Base-by-base conservation (phyloP, 306 rosid species). In the Rosa chinensis region DNA sequence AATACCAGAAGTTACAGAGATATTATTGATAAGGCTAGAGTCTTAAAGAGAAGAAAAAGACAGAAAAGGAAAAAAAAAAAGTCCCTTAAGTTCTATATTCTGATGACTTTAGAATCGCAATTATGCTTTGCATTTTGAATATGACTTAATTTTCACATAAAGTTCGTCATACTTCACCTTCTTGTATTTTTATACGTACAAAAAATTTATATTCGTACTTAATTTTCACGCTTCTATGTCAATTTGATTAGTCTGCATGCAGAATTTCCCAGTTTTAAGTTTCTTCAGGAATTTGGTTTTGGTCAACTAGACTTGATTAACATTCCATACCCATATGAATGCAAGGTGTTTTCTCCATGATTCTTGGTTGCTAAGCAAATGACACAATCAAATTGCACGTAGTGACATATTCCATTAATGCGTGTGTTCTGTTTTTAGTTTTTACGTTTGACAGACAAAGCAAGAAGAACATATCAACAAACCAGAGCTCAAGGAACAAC, bases 361-460 rank as follows among this genome's bases (percentile, higher is more conserved):
- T 73, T 73, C 68, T 73, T 73, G 74, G 48, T 42, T 52, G 11
- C 37, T 55, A 73, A 79, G 83, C 48, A 73, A 79, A 64, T 39
- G 64, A 62, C 73, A 72, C 44, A 21, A 72, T 73, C 67, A 50
- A 50, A 73, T 55, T 73, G 71, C 72, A 55, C 61, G 66, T 40
- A 62, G 49, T 39, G 77, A 71, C 66, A 48, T 25, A 59, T n/a
- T 43, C 44, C 47, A 5, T 12, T 23, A 5, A 69, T 21, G 53
- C 37, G 37, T 21, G 50, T n/a, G 73, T 44, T 11, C 6, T 20
- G 37, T 2, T 43, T 69, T n/a, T 43, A 69, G 37, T 2, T 43
- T 69, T n/a, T 43, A 69, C 73, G 37, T 44, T 44, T n/a, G 20
- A 43, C 73, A 69, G 53, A 69, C 53, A 10, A 68, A 43, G 12